Evolutionary conservation across 1,284 basidiomycete species (phyloP), one percentile per base, ranked within the genome.

Genomic region (Pseudozyma tsukubaensis): DNA sequence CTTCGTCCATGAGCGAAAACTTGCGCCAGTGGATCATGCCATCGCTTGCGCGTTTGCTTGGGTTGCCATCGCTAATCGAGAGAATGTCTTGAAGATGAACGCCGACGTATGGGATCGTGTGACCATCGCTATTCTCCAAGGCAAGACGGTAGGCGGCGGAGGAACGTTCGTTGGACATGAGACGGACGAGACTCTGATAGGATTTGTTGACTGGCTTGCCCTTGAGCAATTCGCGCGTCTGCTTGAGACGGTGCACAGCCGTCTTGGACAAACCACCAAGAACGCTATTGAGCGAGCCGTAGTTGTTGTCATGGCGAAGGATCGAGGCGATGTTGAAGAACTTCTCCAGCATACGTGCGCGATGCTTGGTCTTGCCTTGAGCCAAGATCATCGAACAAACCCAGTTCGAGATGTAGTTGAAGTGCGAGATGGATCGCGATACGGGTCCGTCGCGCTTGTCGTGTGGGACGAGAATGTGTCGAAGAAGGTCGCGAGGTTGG

Each of bases 341-440:
- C 61, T 81, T 81, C 32, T 82, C 80, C 57, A 82, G 44, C 75
- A 82, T 77, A 36, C 71, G 40, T 14, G 77, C 79, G 4, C 80
- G 74, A 39, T 68, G 64, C 66, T 82, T 82, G 9, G 68, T 66
- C 61, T 81, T 80, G 29, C 59, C 53, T 58, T 82, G 78, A 18
- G 72, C 74, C 35, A 82, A 63, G 56, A 82, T 79, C 77, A 82
- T 79, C 16, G 77, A 73, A 49, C 75, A 79, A 3, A 82, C 77
- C 80, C 80, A 82, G 50, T 65, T 68, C 18, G 77, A 79, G 49
- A 80, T 68, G 65, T 82, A 82, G 60, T 82, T 82, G 56, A 82
- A 82, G 64, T 82, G 80, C 16, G 70, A 75, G 35, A 82, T 82
- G 32, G 69, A 75, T 10, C 69, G 64, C n/a, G 79, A 54, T 8